Conservation (phyloP, 768 basidiomycete species). For the Mycena rebaudengoi region DNA sequence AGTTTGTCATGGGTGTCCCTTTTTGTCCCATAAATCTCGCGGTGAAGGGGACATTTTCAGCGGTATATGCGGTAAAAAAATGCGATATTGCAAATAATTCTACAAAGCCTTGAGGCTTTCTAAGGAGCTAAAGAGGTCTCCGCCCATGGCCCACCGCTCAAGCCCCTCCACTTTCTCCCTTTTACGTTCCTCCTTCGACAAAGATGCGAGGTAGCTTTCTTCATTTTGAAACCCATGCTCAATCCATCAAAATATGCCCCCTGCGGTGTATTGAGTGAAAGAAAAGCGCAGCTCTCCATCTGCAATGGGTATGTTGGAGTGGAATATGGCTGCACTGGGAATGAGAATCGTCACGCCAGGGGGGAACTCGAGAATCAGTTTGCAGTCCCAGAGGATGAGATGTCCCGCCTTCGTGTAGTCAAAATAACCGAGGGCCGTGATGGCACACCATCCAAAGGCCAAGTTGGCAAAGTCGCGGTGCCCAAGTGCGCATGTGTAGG, state of each 20-base stretch:
- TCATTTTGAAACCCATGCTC: conserved; percentile 17
- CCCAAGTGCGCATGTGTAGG: neutral
- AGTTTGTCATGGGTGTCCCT: too few species aligned
- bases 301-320: conserved; percentile 21
- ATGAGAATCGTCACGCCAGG: conserved; percentile 26
- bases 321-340: conserved; percentile 27
- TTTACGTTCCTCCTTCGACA: neutral
- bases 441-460: conserved; percentile 15
- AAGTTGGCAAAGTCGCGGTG: conserved; percentile 12
- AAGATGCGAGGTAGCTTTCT: neutral
- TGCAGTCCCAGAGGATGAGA: conserved; percentile 21
- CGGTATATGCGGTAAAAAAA: too few species aligned
- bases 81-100: too few species aligned
- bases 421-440: conserved; percentile 23
- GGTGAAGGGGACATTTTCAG: too few species aligned
- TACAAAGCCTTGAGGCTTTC: too few species aligned
- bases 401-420: conserved; percentile 25
- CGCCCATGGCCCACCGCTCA: too few species aligned
- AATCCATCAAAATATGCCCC: conserved; percentile 27
- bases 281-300: conserved; percentile 7
- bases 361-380: conserved; percentile 30
- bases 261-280: conserved; percentile 26
- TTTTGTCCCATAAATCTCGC: too few species aligned
- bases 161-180: neutral
- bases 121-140: too few species aligned